A percentile compares a stretch with the other conserved stretches of the same genome.
Evolutionary conservation across 257 asterid genomes (phyloP).

Genomic region (Anisodus acutangulus): DNA sequence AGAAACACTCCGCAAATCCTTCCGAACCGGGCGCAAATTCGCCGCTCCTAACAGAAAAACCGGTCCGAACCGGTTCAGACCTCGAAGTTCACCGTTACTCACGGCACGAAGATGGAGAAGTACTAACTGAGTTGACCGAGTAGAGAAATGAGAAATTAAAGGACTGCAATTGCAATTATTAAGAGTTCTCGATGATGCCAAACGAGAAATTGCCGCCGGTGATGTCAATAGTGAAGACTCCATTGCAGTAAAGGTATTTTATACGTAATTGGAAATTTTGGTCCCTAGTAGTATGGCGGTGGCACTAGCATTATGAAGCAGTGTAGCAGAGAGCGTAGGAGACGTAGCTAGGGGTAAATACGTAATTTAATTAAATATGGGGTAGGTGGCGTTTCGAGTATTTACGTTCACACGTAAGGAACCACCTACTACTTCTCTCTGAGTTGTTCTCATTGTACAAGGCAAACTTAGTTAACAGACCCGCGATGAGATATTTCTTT

Average conservation of each 20-base stretch:
- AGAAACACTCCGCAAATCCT: conserved; percentile 52
- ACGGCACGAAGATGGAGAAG: conserved; percentile 39
- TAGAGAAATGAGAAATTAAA: conserved; percentile 50
- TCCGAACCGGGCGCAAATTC: conserved; percentile 32
- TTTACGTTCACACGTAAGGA: background rate
- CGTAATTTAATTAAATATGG: background rate
- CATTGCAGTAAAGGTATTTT: conserved; percentile 42
- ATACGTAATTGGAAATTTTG: background rate
- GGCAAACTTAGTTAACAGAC: too few relatives aligned
- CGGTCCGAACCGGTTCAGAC: conserved; percentile 43
- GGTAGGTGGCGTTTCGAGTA: conserved; percentile 7
- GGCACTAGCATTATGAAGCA: conserved; percentile 14
- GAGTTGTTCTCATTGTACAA: too few relatives aligned
- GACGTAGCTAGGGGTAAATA: background rate
- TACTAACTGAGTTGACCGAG: conserved; percentile 37
- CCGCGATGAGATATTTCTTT: too few relatives aligned
- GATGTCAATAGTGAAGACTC: conserved; percentile 62
- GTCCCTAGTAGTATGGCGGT: background rate
- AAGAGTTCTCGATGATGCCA: conserved; percentile 53
- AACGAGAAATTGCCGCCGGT: conserved; percentile 49
- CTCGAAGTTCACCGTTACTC: conserved; percentile 21
- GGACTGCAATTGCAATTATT: conserved; percentile 51
- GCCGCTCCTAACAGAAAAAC: conserved; percentile 33
- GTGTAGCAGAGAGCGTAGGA: background rate
- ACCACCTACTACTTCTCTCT: too few relatives aligned